Evolutionary conservation across 2,329 filamentous ascomycete genomes (phyloP), one percentile per base, ranked within the genome.

Genomic region (Lachnellula occidentalis): DNA sequence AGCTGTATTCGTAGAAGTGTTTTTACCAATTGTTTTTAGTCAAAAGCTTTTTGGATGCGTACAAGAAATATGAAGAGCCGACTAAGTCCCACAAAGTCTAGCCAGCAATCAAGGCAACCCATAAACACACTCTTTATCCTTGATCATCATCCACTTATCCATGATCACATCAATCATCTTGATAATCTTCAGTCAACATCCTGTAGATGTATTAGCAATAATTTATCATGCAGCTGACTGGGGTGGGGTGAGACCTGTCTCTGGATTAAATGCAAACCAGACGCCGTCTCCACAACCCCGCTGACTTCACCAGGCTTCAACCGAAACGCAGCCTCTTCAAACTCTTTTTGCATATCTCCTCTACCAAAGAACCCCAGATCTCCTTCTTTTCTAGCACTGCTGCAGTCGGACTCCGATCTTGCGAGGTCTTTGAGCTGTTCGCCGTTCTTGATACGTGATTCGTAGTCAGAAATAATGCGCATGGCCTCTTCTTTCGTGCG

Each of bases 301-400:
- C 92, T 96, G 67, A 97, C 84, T 73, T 96, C 83, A 34, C 91
- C 92, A 2, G 87, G 86, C 72, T 92, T 81, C 53, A 99, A 78
- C n/a, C 81, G 86, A 74, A 99, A 99, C 1, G 94, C 88, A 4
- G 92, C 92, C 54, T 96, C 90, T 74, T 99, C 94, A 68, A 99
- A 99, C 74, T 96, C 92, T 76, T 92, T 92, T 72, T 99, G 94
- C 94, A 99, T 99, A 67, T 97, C 92, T 27, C 91, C 90, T 66
- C 81, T 85, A 53, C 90, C 92, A 72, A 99, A 99, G 73, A 92
- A 96, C 19, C 94, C 94, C 75, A 99, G 76, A 70, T 99, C 94
- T 54, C 94, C 94, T 62, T 86, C 83, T 80, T 97, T 99, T 65
- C 91, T 83, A 31, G 94, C 92, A 65, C 91, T 96, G 72, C 89